phyloP scores from a whole-genome alignment of 139 green algal genomes.

The Gonium pectorale region DNA sequence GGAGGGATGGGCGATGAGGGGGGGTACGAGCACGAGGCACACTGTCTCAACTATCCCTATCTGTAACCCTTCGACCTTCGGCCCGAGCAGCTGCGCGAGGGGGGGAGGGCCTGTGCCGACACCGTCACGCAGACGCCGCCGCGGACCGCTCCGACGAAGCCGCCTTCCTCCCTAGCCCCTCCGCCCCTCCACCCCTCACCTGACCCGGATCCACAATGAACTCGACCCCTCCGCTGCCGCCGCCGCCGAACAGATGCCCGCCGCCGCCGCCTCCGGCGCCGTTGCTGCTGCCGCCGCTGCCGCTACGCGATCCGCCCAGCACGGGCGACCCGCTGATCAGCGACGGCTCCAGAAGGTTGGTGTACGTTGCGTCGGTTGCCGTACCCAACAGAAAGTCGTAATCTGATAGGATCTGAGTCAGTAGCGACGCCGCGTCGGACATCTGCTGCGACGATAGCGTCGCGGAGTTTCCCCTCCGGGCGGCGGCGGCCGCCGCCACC shows the following conservation, averaged over 20 bases:
- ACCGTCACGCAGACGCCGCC: no score
- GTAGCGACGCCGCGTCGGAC: slow-evolving; percentile 40
- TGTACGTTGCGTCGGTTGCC: slow-evolving; percentile 30
- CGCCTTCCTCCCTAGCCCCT: no score
- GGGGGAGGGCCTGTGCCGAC: no score
- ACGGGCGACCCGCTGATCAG: slow-evolving; percentile 52
- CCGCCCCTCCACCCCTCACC: not conserved
- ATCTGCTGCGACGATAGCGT: slow-evolving; percentile 17
- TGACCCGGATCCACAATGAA: slow-evolving; percentile 12
- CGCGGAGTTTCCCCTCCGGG: not conserved
- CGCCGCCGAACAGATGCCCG: not conserved
- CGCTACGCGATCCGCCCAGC: not conserved
- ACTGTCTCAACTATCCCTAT: no score
- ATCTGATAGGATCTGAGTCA: slow-evolving; percentile 54
- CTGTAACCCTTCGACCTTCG: no score
- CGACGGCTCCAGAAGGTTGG: slow-evolving; percentile 67
- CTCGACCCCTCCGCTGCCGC: not conserved
- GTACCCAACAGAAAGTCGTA: slow-evolving; percentile 64
- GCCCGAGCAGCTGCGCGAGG: no score
- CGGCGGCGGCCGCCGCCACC: not conserved
- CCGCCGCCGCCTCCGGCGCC: not conserved
- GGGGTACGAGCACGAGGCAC: no score
- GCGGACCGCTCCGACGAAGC: no score
- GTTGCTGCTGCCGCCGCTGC: slow-evolving; percentile 2
- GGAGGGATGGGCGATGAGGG: no score